phyloP scores from a whole-genome alignment of 2,329 filamentous ascomycete species.

The Cryphonectria japonica region DNA sequence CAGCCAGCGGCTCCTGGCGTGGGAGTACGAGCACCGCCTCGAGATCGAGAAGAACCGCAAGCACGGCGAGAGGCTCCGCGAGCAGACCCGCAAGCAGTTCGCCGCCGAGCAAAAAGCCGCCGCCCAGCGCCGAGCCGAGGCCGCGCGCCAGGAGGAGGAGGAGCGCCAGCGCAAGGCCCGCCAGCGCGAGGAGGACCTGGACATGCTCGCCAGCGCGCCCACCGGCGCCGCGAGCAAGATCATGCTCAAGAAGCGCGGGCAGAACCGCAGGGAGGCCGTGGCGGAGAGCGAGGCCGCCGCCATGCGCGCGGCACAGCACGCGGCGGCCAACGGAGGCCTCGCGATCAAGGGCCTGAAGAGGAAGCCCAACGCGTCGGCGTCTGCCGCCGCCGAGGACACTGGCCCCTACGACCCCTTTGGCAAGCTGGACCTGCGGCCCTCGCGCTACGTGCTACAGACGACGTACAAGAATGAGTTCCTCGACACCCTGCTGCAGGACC shows the following conservation, averaged over 20 bases:
- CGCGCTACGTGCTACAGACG: slow-evolving; percentile 71
- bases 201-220: slow-evolving; percentile 67
- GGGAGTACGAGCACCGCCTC: slow-evolving; percentile 73
- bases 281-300: slow-evolving; percentile 45
- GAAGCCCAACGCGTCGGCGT: slow-evolving; percentile 46
- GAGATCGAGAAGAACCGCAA: slow-evolving; percentile 67
- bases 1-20: slow-evolving; percentile 61
- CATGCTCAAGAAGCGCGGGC: slow-evolving; percentile 74
- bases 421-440: slow-evolving; percentile 68
- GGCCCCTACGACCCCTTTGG: slow-evolving; percentile 88
- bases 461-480: slow-evolving; percentile 78
- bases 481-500: slow-evolving; percentile 66
- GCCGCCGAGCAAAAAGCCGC: slow-evolving; percentile 69
- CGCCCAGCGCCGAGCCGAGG: slow-evolving; percentile 64
- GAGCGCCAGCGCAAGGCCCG: slow-evolving; percentile 67
- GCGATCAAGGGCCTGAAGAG: slow-evolving; percentile 80
- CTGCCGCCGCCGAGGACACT: slow-evolving; percentile 63
- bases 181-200: slow-evolving; percentile 70
- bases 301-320: slow-evolving; percentile 30
- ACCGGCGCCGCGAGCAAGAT: slow-evolving; percentile 60
- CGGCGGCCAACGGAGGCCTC: slow-evolving; percentile 41
- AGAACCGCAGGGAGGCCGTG: slow-evolving; percentile 43
- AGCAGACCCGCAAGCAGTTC: slow-evolving; percentile 58
- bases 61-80: slow-evolving; percentile 56
- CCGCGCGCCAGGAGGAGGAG: slow-evolving; percentile 69